These are phyloP conservation scores for Lachnellula hyalina DNA, from an alignment of 2,329 filamentous ascomycete genomes.

Conservation along the genomic window DNA sequence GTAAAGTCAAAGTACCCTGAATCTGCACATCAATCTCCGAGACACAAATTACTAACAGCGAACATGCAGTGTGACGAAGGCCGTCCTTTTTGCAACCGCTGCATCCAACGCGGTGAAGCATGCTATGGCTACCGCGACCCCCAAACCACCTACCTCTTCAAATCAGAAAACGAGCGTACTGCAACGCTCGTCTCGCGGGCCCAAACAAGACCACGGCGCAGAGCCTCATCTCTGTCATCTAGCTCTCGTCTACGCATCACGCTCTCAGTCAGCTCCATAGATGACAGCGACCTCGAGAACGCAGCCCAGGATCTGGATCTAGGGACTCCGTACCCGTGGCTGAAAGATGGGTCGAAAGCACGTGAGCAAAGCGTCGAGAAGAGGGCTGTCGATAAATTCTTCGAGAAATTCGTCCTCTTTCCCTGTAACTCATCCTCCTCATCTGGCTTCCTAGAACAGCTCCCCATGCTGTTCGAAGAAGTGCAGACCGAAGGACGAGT, in stretches of 20 bases:
- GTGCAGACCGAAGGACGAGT: slow-evolving; percentile 34
- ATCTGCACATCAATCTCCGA: background rate
- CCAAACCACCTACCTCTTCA: slow-evolving; percentile 34
- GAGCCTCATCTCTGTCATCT: background rate
- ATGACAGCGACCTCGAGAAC: background rate
- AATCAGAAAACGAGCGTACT: slow-evolving; percentile 31
- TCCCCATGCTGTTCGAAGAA: slow-evolving; percentile 35
- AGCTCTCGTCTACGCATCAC: background rate
- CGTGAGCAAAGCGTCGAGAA: slow-evolving; percentile 24
- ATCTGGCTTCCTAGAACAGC: slow-evolving; percentile 37
- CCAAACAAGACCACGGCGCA: background rate
- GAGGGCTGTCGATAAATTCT: slow-evolving; percentile 30
- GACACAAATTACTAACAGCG: background rate
- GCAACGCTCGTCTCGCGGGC: background rate
- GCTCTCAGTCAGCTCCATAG: background rate
- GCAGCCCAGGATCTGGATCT: slow-evolving; percentile 4
- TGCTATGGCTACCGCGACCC: slow-evolving; percentile 36
- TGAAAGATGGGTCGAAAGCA: slow-evolving; percentile 16
- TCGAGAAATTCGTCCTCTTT: slow-evolving; percentile 37
- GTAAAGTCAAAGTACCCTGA: slow-evolving; percentile 24
- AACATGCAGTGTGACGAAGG: slow-evolving; percentile 31
- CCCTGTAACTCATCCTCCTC: slow-evolving; percentile 34
- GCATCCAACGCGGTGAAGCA: slow-evolving; percentile 33
- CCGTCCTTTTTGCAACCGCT: slow-evolving; percentile 34
- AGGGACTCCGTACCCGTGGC: slow-evolving; percentile 21